A percentile compares a stretch with the other conserved stretches of the same genome.
Conservation (phyloP, 2,329 filamentous ascomycete species). For the Dichotomopilus funicola region DNA sequence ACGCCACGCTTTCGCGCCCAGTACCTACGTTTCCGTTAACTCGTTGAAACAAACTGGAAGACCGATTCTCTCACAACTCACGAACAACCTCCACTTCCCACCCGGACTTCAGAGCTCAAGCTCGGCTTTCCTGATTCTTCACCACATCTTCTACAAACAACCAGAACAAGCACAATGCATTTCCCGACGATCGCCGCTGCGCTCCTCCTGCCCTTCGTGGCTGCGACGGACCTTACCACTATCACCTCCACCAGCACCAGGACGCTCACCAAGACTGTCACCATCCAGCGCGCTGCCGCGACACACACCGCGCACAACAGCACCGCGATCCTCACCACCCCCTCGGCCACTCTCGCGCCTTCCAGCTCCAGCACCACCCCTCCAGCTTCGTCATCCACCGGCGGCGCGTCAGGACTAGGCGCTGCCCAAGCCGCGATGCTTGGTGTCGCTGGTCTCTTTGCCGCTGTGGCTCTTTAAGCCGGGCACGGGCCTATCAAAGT, state of each 20-base stretch:
- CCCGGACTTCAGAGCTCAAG: not conserved
- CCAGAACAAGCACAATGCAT: constrained; percentile 31
- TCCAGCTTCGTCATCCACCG: constrained; percentile 22
- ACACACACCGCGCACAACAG: constrained; percentile 30
- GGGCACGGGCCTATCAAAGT: not conserved
- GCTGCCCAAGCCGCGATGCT: constrained; percentile 41
- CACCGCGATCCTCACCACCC: constrained; percentile 23
- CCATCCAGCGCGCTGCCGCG: constrained; percentile 30
- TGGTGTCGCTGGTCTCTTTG: constrained; percentile 41
- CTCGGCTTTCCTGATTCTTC: not conserved
- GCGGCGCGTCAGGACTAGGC: constrained; percentile 38
- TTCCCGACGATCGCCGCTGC: constrained; percentile 41
- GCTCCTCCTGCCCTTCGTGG: constrained; percentile 47
- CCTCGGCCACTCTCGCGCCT: constrained; percentile 12
- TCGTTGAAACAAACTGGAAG: not conserved
- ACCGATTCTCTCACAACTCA: not conserved
- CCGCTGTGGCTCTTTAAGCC: constrained; percentile 45
- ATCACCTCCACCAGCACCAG: constrained; percentile 45
- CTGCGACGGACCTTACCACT: constrained; percentile 41
- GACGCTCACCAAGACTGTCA: constrained; percentile 43
- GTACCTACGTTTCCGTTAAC: not conserved
- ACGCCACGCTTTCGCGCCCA: not conserved
- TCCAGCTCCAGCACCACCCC: constrained; percentile 22
- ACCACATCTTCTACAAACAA: too few species aligned
- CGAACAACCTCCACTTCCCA: too few species aligned